phyloP scores from a whole-genome alignment of 768 basidiomycete genomes.

The Rickenella mellea region DNA sequence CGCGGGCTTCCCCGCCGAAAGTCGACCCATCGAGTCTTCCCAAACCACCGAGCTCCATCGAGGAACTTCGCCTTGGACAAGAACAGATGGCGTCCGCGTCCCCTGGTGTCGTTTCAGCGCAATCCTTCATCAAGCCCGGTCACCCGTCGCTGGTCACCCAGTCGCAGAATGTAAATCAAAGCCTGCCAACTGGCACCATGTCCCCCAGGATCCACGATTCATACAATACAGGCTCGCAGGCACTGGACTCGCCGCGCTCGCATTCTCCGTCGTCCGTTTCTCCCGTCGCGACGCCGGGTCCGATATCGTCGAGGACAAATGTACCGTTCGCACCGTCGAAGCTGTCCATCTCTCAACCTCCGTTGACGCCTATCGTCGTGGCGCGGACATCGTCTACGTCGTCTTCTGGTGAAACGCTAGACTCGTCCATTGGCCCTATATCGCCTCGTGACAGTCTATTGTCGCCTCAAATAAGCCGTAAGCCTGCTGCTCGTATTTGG shows the following conservation, averaged over 20 bases:
- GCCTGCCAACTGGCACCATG: constrained; percentile 1
- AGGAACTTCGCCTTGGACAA: background rate
- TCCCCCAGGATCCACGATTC: constrained; percentile 3
- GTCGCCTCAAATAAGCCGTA: constrained; percentile 23
- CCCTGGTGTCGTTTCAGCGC: background rate
- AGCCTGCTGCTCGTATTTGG: constrained; percentile 58
- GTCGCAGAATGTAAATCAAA: background rate
- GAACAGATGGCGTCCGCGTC: constrained; percentile 2
- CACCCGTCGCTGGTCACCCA: too few species aligned
- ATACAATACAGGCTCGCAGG: too few species aligned
- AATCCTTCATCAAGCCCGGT: background rate
- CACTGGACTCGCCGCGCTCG: background rate
- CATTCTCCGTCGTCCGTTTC: background rate
- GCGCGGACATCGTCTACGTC: constrained; percentile 9
- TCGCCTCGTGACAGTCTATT: constrained; percentile 35
- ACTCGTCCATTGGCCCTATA: constrained; percentile 42
- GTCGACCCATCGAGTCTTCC: background rate
- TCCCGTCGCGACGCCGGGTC: background rate
- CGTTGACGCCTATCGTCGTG: constrained; percentile 6
- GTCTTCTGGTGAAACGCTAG: constrained; percentile 2
- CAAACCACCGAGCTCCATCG: background rate
- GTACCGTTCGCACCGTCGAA: background rate
- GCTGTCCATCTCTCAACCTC: constrained; percentile 1
- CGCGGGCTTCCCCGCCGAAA: constrained; percentile 12
- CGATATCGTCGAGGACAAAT: background rate